Evolutionary conservation across 345 rosid species (phyloP).

Genomic region (Psidium guajava): DNA sequence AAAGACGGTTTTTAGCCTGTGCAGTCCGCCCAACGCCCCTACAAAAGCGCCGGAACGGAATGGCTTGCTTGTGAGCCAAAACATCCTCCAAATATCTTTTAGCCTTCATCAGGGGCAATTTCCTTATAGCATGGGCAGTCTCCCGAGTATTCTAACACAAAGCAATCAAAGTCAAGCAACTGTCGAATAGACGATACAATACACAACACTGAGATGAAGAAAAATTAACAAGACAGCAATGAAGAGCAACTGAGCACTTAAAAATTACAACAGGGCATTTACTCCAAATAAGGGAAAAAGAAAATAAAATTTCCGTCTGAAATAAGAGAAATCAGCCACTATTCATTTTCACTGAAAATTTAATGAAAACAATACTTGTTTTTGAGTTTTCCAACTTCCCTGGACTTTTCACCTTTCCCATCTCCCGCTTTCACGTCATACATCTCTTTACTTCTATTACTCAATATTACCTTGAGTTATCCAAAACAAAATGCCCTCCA

Average conservation of each 20-base stretch:
- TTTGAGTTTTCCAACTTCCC: not conserved
- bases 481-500: not conserved
- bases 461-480: not conserved
- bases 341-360: not conserved
- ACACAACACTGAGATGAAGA: not conserved
- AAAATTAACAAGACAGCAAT: not conserved
- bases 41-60: slow-evolving; percentile 66
- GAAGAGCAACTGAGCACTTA: not conserved
- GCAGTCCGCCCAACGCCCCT: slow-evolving; percentile 77
- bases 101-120: slow-evolving; percentile 56
- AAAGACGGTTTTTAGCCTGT: slow-evolving; percentile 69
- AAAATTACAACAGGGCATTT: not conserved
- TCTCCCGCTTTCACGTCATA: not conserved
- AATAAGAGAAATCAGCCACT: not conserved
- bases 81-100: slow-evolving; percentile 78
- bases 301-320: not conserved
- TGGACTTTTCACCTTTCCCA: not conserved
- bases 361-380: not conserved
- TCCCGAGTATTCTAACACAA: slow-evolving; percentile 71
- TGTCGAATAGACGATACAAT: slow-evolving; percentile 13
- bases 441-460: not conserved
- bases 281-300: not conserved
- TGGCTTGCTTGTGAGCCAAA: slow-evolving; percentile 67
- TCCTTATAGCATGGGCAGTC: slow-evolving; percentile 51
- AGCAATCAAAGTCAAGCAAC: slow-evolving; percentile 19